A percentile compares a stretch with the other conserved stretches of the same genome.
Conservation (phyloP, 169 alveolate genomes). For the Theileria orientalis region DNA sequence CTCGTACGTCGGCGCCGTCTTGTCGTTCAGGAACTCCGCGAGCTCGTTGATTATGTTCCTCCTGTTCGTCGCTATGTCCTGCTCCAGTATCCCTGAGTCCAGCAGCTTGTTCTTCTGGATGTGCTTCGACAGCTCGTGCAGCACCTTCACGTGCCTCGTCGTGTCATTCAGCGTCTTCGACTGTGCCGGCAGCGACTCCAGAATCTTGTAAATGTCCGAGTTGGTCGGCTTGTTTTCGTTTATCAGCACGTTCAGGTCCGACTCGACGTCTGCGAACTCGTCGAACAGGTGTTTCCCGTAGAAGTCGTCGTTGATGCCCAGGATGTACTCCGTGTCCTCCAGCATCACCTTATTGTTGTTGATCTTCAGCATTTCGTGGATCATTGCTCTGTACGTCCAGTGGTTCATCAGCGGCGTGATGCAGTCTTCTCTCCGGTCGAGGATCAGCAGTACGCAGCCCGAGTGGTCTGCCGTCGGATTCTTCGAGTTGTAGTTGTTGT, state of each 20-base stretch:
- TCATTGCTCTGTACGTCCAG: slow-evolving; percentile 97
- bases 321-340: slow-evolving; percentile 73
- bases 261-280: slow-evolving; percentile 92
- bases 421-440: slow-evolving; percentile 96
- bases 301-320: slow-evolving; percentile 87
- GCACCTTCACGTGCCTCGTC: slow-evolving; percentile 53
- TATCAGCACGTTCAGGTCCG: slow-evolving; percentile 83
- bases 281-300: slow-evolving; percentile 84
- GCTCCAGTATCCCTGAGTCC: slow-evolving; percentile 49
- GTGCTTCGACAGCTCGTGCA: slow-evolving; percentile 52
- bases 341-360: slow-evolving; percentile 79
- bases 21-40: slow-evolving; percentile 26
- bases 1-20: slow-evolving; percentile 19
- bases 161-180: slow-evolving; percentile 50
- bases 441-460: slow-evolving; percentile 78
- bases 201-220: slow-evolving; percentile 44
- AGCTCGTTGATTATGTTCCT: slow-evolving; percentile 44
- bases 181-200: slow-evolving; percentile 50
- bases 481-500: slow-evolving; percentile 49
- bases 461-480: slow-evolving; percentile 22
- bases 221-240: slow-evolving; percentile 69
- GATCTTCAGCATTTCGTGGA: slow-evolving; percentile 91
- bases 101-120: slow-evolving; percentile 39
- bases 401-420: slow-evolving; percentile 93
- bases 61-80: slow-evolving; percentile 49